A percentile compares a stretch with the other conserved stretches of the same genome.
phyloP scores from a whole-genome alignment of 768 basidiomycete genomes.

The Suillus subalutaceus region DNA sequence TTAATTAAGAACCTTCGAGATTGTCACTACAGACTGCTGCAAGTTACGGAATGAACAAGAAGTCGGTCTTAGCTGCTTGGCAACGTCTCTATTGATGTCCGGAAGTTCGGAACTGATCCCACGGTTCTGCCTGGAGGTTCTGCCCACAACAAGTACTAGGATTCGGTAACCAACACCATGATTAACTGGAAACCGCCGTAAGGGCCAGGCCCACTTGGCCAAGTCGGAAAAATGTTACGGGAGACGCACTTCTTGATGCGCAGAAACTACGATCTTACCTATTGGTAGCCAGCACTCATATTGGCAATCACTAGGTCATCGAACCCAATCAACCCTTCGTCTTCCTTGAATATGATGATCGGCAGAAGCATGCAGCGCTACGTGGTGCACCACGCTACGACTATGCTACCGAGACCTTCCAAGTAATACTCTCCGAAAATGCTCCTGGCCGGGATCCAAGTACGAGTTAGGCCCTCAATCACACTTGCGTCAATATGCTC shows the following conservation, averaged over 20 bases:
- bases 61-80: not conserved
- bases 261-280: not conserved
- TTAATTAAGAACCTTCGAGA: not conserved
- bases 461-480: not conserved
- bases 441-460: not conserved
- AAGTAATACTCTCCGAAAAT: not conserved
- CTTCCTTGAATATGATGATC: not conserved
- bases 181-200: not conserved
- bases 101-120: not conserved
- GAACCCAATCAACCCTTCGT: not conserved
- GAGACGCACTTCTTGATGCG: not conserved
- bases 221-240: not conserved
- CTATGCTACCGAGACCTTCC: not conserved
- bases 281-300: not conserved
- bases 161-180: not conserved
- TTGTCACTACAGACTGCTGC: not conserved
- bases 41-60: too few species aligned
- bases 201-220: not conserved
- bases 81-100: not conserved
- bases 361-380: not conserved
- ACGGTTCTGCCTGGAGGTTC: not conserved
- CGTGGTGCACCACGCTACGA: not conserved
- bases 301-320: not conserved
- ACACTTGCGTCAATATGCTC: not conserved
- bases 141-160: not conserved